phyloP scores from a whole-genome alignment of 2,329 filamentous ascomycete species.

The Xylaria sp. region DNA sequence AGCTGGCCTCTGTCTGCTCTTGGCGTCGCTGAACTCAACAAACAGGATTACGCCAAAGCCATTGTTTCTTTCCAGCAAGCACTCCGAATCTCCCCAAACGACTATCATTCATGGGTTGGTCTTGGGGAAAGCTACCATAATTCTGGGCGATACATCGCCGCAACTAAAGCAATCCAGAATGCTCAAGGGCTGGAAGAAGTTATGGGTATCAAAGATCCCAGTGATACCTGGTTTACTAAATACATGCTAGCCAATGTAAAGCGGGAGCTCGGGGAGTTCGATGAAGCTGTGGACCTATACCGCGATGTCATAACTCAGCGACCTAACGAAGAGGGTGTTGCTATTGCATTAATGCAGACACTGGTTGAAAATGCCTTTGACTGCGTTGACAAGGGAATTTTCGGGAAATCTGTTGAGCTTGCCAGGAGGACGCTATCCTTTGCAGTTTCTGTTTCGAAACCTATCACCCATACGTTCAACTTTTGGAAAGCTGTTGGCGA shows the following conservation, averaged over 20 bases:
- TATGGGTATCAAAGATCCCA: conserved; percentile 62
- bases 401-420: conserved; percentile 80
- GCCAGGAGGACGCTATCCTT: conserved; percentile 75
- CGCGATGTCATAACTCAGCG: conserved; percentile 74
- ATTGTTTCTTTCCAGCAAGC: conserved; percentile 93
- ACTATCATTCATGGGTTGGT: conserved; percentile 97
- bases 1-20: conserved; percentile 97
- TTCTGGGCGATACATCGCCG: conserved; percentile 92
- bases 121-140: conserved; percentile 98
- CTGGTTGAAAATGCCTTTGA: conserved; percentile 83
- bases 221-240: conserved; percentile 91
- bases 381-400: conserved; percentile 83
- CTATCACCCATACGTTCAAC: conserved; percentile 81
- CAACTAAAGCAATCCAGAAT: conserved; percentile 87
- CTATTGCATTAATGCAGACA: conserved; percentile 87
- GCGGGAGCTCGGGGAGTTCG: conserved; percentile 88
- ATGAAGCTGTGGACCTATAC: conserved; percentile 83
- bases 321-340: conserved; percentile 83
- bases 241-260: conserved; percentile 98
- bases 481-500: conserved; percentile 94
- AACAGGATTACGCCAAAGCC: conserved; percentile 87
- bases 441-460: conserved; percentile 69
- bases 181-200: conserved; percentile 79
- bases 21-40: conserved; percentile 93
- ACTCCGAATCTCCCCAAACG: conserved; percentile 80